These are phyloP conservation scores for Podila epigama DNA, from an alignment of 192 early-diverging fungal species.

Conservation along the genomic window DNA sequence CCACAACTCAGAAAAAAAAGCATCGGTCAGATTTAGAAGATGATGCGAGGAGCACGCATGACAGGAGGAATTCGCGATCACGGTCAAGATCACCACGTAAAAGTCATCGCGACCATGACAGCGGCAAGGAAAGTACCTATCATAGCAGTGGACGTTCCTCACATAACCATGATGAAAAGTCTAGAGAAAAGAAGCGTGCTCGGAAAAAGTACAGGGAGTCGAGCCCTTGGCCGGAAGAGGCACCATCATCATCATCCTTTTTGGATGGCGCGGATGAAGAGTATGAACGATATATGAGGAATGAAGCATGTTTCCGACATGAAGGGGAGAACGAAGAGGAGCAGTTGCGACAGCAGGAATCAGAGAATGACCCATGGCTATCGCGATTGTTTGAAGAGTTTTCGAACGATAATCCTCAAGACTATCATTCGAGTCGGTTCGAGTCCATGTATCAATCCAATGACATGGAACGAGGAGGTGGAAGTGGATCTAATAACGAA, in stretches of 20 bases:
- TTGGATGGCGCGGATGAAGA: background rate
- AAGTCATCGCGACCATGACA: background rate
- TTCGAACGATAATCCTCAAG: conserved; percentile 17
- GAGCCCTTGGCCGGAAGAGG: background rate
- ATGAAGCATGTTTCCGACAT: background rate
- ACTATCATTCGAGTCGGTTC: conserved; percentile 19
- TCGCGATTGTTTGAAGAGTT: conserved; percentile 20
- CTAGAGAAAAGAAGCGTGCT: background rate
- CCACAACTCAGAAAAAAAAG: conserved; percentile 6
- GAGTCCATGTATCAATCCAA: background rate
- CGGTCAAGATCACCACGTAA: conserved; percentile 6
- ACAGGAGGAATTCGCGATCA: conserved; percentile 6
- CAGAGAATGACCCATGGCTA: conserved; percentile 13
- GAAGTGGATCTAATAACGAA: background rate
- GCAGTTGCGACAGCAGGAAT: background rate
- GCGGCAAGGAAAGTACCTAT: background rate
- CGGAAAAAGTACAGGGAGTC: background rate
- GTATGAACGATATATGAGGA: no score
- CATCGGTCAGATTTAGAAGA: background rate
- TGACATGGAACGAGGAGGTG: background rate
- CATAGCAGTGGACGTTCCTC: conserved; percentile 1
- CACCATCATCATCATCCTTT: background rate
- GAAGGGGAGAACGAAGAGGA: background rate
- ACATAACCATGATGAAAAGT: background rate
- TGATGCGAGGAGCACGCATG: background rate